phyloP scores from a whole-genome alignment of 768 basidiomycete genomes.

The Termitomyces sp. region DNA sequence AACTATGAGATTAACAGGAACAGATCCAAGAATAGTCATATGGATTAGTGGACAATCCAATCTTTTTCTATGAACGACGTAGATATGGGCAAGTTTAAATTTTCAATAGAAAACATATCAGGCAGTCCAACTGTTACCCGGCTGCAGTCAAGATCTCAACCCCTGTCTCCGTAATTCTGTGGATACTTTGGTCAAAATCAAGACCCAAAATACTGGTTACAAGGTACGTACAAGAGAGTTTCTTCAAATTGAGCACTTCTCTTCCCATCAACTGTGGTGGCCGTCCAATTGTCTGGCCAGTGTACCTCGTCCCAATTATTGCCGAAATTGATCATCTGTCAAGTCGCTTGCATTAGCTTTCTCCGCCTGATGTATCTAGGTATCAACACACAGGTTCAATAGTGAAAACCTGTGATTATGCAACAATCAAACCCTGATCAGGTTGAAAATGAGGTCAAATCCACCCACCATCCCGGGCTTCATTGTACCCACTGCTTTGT shows the following conservation, averaged over 20 bases:
- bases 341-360: slow-evolving; percentile 2
- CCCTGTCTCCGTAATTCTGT: slow-evolving; percentile 86
- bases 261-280: slow-evolving; percentile 87
- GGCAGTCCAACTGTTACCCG: background rate
- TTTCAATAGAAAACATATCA: background rate
- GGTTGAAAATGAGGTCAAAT: background rate
- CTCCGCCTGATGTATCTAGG: background rate
- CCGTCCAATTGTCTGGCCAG: slow-evolving; percentile 97
- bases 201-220: background rate
- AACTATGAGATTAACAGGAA: slow-evolving; percentile 54
- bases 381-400: slow-evolving; percentile 62
- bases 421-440: background rate
- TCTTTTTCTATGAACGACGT: background rate
- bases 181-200: slow-evolving; percentile 1
- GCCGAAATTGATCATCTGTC: slow-evolving; percentile 90
- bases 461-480: slow-evolving; percentile 84
- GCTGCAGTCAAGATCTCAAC: slow-evolving; percentile 78
- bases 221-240: slow-evolving; percentile 75
- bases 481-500: slow-evolving; percentile 90
- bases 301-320: slow-evolving; percentile 69
- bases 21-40: slow-evolving; percentile 19
- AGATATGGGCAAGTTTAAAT: background rate
- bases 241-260: slow-evolving; percentile 97
- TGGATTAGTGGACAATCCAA: slow-evolving; percentile 10
- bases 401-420: slow-evolving; percentile 47